phyloP scores from a whole-genome alignment of 2,329 filamentous ascomycete species.

The Ophiocordyceps camponoti-leonardi region DNA sequence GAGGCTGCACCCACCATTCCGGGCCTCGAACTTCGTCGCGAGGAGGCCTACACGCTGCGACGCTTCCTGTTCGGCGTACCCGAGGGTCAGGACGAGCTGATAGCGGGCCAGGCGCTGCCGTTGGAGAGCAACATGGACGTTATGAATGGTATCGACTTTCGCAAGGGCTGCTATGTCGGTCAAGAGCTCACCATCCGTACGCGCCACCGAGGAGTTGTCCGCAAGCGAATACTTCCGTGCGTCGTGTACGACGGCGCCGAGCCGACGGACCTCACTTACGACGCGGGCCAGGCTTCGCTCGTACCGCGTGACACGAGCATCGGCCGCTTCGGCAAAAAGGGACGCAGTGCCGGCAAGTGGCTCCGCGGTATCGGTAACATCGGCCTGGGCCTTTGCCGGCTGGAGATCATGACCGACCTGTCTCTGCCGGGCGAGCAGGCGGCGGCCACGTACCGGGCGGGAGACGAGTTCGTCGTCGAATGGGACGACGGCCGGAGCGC shows the following conservation, averaged over 20 bases:
- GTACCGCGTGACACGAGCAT: conserved; percentile 29
- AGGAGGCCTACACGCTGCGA: conserved; percentile 53
- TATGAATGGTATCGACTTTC: conserved; percentile 74
- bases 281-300: conserved; percentile 14
- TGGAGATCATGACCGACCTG: conserved; percentile 82
- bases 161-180: conserved; percentile 92
- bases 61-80: conserved; percentile 67
- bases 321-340: conserved; percentile 32
- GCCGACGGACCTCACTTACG: conserved; percentile 27
- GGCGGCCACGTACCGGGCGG: conserved; percentile 41
- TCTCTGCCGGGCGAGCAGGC: conserved; percentile 50
- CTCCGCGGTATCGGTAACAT: conserved; percentile 67
- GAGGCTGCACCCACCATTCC: conserved; percentile 14
- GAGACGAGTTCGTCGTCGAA: conserved; percentile 43
- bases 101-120: conserved; percentile 54
- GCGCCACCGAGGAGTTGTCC: conserved; percentile 80
- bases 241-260: conserved; percentile 43
- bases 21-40: conserved; percentile 27
- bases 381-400: conserved; percentile 68
- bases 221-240: conserved; percentile 76
- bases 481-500: conserved; percentile 25
- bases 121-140: conserved; percentile 82
- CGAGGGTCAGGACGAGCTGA: conserved; percentile 70
- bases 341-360: conserved; percentile 67
- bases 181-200: conserved; percentile 95